Base-by-base conservation (phyloP, 169 alveolate genomes). In the Besnoitia besnoiti region DNA sequence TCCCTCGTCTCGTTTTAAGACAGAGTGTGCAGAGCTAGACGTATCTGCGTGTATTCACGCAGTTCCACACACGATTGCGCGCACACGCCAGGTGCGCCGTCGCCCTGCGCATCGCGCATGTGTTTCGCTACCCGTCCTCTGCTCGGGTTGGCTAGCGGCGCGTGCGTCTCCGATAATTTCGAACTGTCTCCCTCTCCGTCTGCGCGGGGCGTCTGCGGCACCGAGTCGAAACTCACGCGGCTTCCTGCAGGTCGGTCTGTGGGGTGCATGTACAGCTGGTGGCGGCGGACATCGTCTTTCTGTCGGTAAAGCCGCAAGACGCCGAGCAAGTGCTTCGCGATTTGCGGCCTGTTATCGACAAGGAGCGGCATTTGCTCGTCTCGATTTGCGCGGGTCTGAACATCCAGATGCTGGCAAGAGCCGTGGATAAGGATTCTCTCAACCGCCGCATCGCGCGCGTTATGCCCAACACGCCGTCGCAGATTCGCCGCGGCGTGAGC, bases 231-330 rank as follows among this genome's bases (percentile, higher is more conserved):
- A n/a, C n/a, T n/a, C n/a, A n/a, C n/a, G n/a, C n/a, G n/a, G n/a
- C 59, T 44, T 10, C 21, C 59, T 77, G n/a, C 59, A 5, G 21
- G 14, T 39, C 44, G 3, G 3, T 30, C 47, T 73, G 44, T n/a
- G 33, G 82, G 4, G 82, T 73, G 82, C n/a, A 73, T n/a, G 82
- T 73, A 73, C 87, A 77, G 87, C 59, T 77, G 61, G 55, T n/a
- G 8, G 61, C 7, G 30, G 55, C 30, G 61, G 87, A 77, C 59
- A 35, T 77, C 49, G 21, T 77, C 40, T 10, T 77, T 33, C 10
- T 77, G 16, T 77, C 87, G 35, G 87, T 77, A 55, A 77, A 77
- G 87, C 87, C 87, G 40, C 87, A 77, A 42, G 87, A 77, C 59
- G 87, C 87, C 1, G 33, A 12, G 16, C 44, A 37, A 10, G 61